Conservation (phyloP, 352 stramenopile genomes). For the Phytophthora parvispora region DNA sequence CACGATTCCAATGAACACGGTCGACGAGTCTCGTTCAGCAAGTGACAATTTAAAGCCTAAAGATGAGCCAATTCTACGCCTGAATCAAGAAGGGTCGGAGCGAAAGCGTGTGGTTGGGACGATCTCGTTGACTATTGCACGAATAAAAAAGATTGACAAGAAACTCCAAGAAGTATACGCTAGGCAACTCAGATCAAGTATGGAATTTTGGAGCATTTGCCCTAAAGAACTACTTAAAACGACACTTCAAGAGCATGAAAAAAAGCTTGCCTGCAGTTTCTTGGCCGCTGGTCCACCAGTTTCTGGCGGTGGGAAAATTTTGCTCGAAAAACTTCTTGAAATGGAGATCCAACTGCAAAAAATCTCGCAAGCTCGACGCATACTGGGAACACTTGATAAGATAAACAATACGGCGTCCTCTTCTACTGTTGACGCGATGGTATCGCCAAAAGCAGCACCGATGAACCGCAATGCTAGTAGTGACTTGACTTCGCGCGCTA, state of each 20-base stretch:
- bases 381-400: slow-evolving; percentile 28
- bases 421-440: neutral
- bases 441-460: neutral
- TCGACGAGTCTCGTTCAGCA: slow-evolving; percentile 11
- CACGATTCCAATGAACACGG: slow-evolving; percentile 44
- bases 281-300: slow-evolving; percentile 42
- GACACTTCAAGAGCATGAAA: slow-evolving; percentile 49
- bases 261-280: slow-evolving; percentile 58
- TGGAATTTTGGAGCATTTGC: slow-evolving; percentile 61
- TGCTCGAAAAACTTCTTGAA: slow-evolving; percentile 44
- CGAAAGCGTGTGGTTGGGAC: slow-evolving; percentile 59
- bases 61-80: slow-evolving; percentile 33
- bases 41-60: slow-evolving; percentile 14
- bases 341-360: slow-evolving; percentile 66
- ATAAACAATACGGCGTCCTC: slow-evolving; percentile 30
- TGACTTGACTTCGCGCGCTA: slow-evolving; percentile 13
- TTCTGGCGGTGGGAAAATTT: slow-evolving; percentile 26
- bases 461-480: neutral
- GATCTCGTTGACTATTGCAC: slow-evolving; percentile 51
- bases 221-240: slow-evolving; percentile 53
- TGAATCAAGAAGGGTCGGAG: slow-evolving; percentile 35
- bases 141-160: slow-evolving; percentile 21
- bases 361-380: slow-evolving; percentile 55
- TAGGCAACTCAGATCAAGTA: slow-evolving; percentile 36
- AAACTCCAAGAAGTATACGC: slow-evolving; percentile 41